A percentile compares a stretch with the other conserved stretches of the same genome.
phyloP scores from a whole-genome alignment of 1,139 yeast genomes.

The Diutina ranongensis region DNA sequence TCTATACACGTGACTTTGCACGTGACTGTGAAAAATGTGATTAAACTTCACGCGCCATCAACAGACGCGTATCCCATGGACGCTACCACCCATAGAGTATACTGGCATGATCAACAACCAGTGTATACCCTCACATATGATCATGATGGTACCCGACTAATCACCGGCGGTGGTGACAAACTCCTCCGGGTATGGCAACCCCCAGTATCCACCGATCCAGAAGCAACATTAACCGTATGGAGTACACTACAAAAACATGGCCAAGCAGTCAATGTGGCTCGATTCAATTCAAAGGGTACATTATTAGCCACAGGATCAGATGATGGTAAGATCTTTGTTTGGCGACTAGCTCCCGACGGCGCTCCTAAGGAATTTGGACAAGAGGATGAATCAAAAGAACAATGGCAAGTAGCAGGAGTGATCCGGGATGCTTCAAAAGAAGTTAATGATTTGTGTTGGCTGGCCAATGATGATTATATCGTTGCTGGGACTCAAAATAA shows the following conservation, averaged over 20 bases:
- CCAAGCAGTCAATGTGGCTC: conserved; percentile 86
- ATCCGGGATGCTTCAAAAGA: conserved; percentile 23
- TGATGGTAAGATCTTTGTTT: conserved; percentile 77
- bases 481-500: conserved; percentile 94
- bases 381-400: conserved; percentile 42
- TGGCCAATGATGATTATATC: conserved; percentile 64
- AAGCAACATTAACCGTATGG: conserved; percentile 41
- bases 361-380: conserved; percentile 41
- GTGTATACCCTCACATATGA: conserved; percentile 79
- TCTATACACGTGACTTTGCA: too few relatives aligned
- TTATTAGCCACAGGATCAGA: conserved; percentile 86
- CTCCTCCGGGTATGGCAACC: conserved; percentile 61
- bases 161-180: conserved; percentile 93
- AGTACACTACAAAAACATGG: conserved; percentile 80
- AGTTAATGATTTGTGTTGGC: conserved; percentile 86
- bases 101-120: conserved; percentile 80
- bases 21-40: neutral
- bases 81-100: conserved; percentile 54
- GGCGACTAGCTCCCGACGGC: conserved; percentile 51
- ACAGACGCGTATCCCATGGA: conserved; percentile 22
- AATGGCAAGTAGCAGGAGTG: conserved; percentile 47
- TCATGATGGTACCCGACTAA: conserved; percentile 41
- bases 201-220: conserved; percentile 5
- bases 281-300: conserved; percentile 62
- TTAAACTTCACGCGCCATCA: neutral